phyloP scores from a whole-genome alignment of 2,329 filamentous ascomycete genomes.

The Cladosporium sp. region DNA sequence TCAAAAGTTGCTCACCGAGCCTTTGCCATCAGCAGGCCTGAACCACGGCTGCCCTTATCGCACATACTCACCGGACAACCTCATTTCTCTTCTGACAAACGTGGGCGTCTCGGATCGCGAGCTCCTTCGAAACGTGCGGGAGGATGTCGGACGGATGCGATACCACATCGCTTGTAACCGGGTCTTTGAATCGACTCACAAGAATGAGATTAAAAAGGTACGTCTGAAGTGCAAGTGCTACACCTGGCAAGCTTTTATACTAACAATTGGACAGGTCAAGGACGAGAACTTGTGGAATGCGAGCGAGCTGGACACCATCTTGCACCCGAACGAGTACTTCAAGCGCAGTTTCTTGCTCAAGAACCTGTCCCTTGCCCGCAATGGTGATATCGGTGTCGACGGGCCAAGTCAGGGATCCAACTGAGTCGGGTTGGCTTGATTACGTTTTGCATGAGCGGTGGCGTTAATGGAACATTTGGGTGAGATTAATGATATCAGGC shows the following conservation, averaged over 20 bases:
- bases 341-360: conserved; percentile 89
- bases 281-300: conserved; percentile 47
- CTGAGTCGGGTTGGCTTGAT: background rate
- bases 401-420: conserved; percentile 20
- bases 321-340: conserved; percentile 97
- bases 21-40: conserved; percentile 80
- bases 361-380: conserved; percentile 56
- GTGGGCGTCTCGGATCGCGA: conserved; percentile 76
- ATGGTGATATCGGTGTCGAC: conserved; percentile 34
- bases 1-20: conserved; percentile 89
- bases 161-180: conserved; percentile 96
- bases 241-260: background rate
- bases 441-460: background rate
- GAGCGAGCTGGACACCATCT: conserved; percentile 84
- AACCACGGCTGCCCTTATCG: conserved; percentile 91
- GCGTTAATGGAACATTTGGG: background rate
- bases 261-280: conserved; percentile 33
- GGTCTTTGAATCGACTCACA: conserved; percentile 87
- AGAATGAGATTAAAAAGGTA: conserved; percentile 48
- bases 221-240: background rate
- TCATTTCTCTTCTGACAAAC: conserved; percentile 68
- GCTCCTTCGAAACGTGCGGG: conserved; percentile 73
- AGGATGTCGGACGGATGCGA: conserved; percentile 83
- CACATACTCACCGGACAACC: conserved; percentile 85
- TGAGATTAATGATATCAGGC: background rate